Evolutionary conservation across 75 land plant species (phyloP), one percentile per base, ranked within the genome.

Genomic region (Cunninghamia lanceolata): DNA sequence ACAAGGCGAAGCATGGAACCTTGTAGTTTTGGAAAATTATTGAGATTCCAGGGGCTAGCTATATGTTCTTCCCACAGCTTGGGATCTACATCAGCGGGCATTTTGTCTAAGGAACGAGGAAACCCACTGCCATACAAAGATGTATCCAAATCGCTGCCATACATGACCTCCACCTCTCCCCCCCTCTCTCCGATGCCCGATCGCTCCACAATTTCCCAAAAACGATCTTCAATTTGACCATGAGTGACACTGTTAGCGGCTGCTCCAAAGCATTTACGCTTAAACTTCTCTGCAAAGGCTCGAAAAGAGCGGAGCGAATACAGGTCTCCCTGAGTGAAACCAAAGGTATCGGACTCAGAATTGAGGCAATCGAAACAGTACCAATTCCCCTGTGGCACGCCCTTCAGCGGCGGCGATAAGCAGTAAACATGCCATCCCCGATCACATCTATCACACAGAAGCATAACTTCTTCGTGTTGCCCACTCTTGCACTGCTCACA

Each of bases 401-500:
- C 85, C 82, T 95, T 88, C 47, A 98, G 87, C 9, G 99, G 99
- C 9, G 99, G 99, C 0, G 99, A 94, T 1, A 98, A 91, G 85
- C 99, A 98, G 89, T 96, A 95, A 34, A 94, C 86, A 83, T 98
- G 99, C 98, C 99, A 98, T 16, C 99, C 97, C 43, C 91, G 93
- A 38, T 98, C 91, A 82, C 99, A 98, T 80, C 98, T 90, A 85
- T 98, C 99, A 88, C 99, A 98, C 80, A 94, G 82, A 32, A 98
- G 93, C 99, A 98, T 98, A n/a, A 94, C 91, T 84, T 98, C 98
- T 78, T 94, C 99, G 84, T 98, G 99, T 82, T 93, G 89, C 0
- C 99, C 99, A 84, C 97, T 98, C 50, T 90, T 90, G 80, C 99
- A 98, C 85, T 98, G 99, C 92, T 98, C 94, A 79, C 99, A 98